These are phyloP conservation scores for Pelargonium citronellum DNA, from an alignment of 441 rosid species.

Conservation along the genomic window DNA sequence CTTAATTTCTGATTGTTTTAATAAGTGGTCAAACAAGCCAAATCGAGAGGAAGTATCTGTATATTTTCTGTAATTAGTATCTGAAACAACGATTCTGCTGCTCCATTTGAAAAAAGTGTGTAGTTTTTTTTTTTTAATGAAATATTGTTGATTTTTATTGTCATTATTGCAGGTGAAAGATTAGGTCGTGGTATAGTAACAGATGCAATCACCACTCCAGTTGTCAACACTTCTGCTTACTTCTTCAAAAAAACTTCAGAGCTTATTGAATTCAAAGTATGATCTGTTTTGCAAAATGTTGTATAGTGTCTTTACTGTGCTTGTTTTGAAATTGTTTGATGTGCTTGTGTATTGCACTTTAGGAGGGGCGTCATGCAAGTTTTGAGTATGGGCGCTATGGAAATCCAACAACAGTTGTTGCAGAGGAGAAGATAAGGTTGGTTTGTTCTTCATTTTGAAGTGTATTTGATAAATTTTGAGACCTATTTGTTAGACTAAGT, in stretches of 20 bases:
- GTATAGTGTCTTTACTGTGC: neutral
- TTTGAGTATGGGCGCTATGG: conserved; percentile 98
- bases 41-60: too few species aligned
- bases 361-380: conserved; percentile 79
- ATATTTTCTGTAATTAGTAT: too few species aligned
- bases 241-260: conserved; percentile 76
- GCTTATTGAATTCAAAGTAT: conserved; percentile 87
- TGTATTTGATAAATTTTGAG: neutral
- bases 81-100: too few species aligned
- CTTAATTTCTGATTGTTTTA: neutral
- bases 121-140: neutral
- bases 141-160: neutral
- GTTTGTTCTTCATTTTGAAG: neutral
- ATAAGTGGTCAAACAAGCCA: neutral
- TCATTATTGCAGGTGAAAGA: conserved; percentile 59
- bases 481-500: neutral
- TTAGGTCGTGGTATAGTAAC: conserved; percentile 91
- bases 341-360: neutral
- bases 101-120: too few species aligned
- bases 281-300: neutral
- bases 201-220: conserved; percentile 93
- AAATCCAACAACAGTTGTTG: conserved; percentile 83
- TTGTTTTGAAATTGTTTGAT: neutral
- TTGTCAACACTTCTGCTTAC: conserved; percentile 88
- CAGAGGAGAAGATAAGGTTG: conserved; percentile 84